Evolutionary conservation across 371 early-diverging fungal genomes (phyloP).

Genomic region (Mucor circinelloides): DNA sequence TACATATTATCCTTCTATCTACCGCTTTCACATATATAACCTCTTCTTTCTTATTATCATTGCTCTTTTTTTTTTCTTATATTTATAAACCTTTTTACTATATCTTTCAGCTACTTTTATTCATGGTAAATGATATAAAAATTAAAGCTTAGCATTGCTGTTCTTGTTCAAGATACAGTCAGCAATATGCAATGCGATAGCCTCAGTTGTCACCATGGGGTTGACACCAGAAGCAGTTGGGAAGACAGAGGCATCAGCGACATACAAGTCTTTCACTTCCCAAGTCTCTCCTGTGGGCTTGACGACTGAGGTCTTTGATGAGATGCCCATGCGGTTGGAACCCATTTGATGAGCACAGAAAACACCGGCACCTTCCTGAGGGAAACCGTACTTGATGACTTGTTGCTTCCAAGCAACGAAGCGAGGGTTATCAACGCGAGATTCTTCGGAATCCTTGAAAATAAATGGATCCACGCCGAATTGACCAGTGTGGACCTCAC

Average conservation of each 20-base stretch:
- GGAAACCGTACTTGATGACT: conserved; percentile 33
- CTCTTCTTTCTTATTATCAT: conserved; percentile 1
- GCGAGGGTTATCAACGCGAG: conserved; percentile 38
- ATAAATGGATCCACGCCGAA: conserved; percentile 48
- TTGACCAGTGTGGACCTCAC: conserved; percentile 61
- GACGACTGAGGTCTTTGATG: conserved; percentile 58
- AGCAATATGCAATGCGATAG: conserved; percentile 43
- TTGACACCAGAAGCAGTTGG: conserved; percentile 79
- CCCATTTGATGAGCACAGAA: conserved; percentile 72
- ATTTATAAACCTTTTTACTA: not conserved
- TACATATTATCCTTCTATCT: not conserved
- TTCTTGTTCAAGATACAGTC: conserved; percentile 20
- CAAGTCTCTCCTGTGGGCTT: conserved; percentile 77
- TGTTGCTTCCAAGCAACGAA: conserved; percentile 35
- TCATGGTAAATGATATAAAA: not conserved
- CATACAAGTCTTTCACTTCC: conserved; percentile 74
- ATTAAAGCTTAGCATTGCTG: conserved; percentile 19
- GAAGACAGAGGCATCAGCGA: conserved; percentile 74
- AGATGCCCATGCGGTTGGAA: conserved; percentile 69
- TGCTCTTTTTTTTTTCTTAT: not conserved
- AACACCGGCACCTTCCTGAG: conserved; percentile 33
- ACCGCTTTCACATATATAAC: not conserved
- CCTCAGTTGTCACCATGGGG: conserved; percentile 71
- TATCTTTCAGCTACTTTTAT: too few species aligned
- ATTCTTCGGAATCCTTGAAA: conserved; percentile 34